phyloP scores from a whole-genome alignment of 805 yeast genomes.

The Saccharomyces paradoxus region DNA sequence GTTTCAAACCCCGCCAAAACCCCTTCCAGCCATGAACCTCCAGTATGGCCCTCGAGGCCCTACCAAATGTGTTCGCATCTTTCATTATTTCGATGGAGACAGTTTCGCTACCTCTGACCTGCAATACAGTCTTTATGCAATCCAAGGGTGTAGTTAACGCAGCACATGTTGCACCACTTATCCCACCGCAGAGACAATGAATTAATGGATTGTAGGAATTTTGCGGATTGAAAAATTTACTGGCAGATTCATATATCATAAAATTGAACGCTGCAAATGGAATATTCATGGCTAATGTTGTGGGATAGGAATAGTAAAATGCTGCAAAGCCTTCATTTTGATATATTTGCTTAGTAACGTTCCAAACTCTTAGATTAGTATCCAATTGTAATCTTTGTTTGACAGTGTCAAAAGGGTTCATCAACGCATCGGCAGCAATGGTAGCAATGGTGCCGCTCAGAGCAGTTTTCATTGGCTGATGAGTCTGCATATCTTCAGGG shows the following conservation, averaged over 20 bases:
- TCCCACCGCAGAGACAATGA: slow-evolving; percentile 87
- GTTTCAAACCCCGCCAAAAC: slow-evolving; percentile 77
- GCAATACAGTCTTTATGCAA: slow-evolving; percentile 84
- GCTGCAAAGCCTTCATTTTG: slow-evolving; percentile 63
- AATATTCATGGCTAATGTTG: slow-evolving; percentile 82
- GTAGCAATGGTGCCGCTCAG: slow-evolving; percentile 89
- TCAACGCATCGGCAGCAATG: slow-evolving; percentile 84
- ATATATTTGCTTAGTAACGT: slow-evolving; percentile 38
- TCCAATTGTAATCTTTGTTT: slow-evolving; percentile 87
- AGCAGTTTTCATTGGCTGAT: slow-evolving; percentile 77
- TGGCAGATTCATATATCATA: slow-evolving; percentile 79
- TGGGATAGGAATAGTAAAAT: slow-evolving; percentile 87
- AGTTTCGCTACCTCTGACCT: slow-evolving; percentile 55
- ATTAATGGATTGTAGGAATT: slow-evolving; percentile 76
- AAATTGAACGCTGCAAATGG: slow-evolving; percentile 95
- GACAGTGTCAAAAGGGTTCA: slow-evolving; percentile 95
- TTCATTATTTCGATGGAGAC: slow-evolving; percentile 36
- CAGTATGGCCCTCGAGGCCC: slow-evolving; percentile 65
- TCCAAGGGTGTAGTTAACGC: slow-evolving; percentile 92
- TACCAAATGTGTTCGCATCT: slow-evolving; percentile 53
- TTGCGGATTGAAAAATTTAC: slow-evolving; percentile 71
- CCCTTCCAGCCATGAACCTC: slow-evolving; percentile 53
- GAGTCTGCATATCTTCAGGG: slow-evolving; percentile 29
- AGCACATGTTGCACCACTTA: slow-evolving; percentile 93
- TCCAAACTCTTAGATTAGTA: slow-evolving; percentile 19